Evolutionary conservation across 331 rosid genomes (phyloP).

Genomic region (Phaseolus coccineus): DNA sequence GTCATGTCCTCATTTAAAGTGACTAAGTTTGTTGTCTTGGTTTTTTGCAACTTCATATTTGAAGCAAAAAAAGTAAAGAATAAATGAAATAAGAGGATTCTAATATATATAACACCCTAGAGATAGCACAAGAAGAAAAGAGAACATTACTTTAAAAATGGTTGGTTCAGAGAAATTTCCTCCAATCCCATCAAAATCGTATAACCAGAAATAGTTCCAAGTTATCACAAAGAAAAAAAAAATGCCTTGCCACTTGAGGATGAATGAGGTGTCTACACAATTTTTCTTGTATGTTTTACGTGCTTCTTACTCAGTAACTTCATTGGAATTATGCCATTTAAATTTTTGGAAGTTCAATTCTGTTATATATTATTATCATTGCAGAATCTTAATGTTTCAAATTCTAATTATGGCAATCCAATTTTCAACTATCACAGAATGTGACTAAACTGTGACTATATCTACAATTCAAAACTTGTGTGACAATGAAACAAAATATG

Average conservation of each 20-base stretch:
- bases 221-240: slow-evolving; percentile 39
- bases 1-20: background rate
- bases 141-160: slow-evolving; percentile 22
- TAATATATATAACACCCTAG: background rate
- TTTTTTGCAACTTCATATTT: background rate
- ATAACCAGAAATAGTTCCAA: slow-evolving; percentile 32
- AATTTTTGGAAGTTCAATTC: too few relatives aligned
- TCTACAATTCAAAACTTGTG: too few relatives aligned
- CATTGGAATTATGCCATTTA: too few relatives aligned
- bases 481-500: slow-evolving; percentile 13
- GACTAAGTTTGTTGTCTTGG: background rate
- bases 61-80: slow-evolving; percentile 11
- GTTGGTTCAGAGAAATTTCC: slow-evolving; percentile 28
- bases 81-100: slow-evolving; percentile 21
- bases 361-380: too few relatives aligned
- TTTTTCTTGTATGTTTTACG: slow-evolving; percentile 13
- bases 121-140: slow-evolving; percentile 8
- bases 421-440: too few relatives aligned
- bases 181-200: slow-evolving; percentile 30
- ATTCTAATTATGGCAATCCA: too few relatives aligned
- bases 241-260: slow-evolving; percentile 49
- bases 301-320: background rate
- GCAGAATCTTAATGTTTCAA: too few relatives aligned
- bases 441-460: too few relatives aligned
- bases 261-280: slow-evolving; percentile 27